Evolutionary conservation across 2,329 filamentous ascomycete genomes (phyloP).

Genomic region (Xenoacremonium recifei): DNA sequence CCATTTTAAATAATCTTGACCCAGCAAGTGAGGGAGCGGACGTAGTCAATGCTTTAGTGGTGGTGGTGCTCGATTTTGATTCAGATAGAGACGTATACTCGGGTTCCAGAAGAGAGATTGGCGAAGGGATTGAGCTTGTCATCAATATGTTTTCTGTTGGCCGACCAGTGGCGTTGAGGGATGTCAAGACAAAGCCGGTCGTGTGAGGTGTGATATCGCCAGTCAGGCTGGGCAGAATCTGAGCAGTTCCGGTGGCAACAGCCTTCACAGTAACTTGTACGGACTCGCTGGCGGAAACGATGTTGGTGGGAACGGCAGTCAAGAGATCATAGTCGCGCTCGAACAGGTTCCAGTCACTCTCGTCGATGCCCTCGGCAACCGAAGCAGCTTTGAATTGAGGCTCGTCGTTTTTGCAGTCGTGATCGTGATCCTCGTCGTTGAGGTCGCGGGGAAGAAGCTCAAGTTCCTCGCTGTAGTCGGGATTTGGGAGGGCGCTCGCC

Average conservation of each 20-base stretch:
- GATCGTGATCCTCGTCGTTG: no score
- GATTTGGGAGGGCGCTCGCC: slow-evolving; percentile 17
- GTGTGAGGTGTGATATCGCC: slow-evolving; percentile 30
- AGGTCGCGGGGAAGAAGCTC: no score
- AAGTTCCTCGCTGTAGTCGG: slow-evolving; percentile 6
- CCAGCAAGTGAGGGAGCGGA: slow-evolving; percentile 7
- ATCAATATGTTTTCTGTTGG: slow-evolving; percentile 21
- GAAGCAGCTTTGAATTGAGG: not conserved
- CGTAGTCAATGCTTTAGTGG: slow-evolving; percentile 11
- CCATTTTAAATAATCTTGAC: slow-evolving; percentile 17
- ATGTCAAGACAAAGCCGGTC: slow-evolving; percentile 27
- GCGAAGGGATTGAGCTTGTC: slow-evolving; percentile 34
- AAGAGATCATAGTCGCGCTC: not conserved
- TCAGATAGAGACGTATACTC: no score
- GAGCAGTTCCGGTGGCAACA: slow-evolving; percentile 24
- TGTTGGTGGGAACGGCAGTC: slow-evolving; percentile 11
- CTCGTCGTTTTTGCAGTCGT: slow-evolving; percentile 7
- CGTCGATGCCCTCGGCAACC: not conserved
- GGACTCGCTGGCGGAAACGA: slow-evolving; percentile 26
- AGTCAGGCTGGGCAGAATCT: slow-evolving; percentile 28
- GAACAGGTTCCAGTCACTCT: not conserved
- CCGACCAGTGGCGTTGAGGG: slow-evolving; percentile 17
- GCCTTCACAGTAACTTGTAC: slow-evolving; percentile 24
- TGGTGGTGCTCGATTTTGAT: slow-evolving; percentile 22
- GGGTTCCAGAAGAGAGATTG: slow-evolving; percentile 32